These are phyloP conservation scores for Tarenaya hassleriana DNA, from an alignment of 345 rosid species.

Conservation along the genomic window DNA sequence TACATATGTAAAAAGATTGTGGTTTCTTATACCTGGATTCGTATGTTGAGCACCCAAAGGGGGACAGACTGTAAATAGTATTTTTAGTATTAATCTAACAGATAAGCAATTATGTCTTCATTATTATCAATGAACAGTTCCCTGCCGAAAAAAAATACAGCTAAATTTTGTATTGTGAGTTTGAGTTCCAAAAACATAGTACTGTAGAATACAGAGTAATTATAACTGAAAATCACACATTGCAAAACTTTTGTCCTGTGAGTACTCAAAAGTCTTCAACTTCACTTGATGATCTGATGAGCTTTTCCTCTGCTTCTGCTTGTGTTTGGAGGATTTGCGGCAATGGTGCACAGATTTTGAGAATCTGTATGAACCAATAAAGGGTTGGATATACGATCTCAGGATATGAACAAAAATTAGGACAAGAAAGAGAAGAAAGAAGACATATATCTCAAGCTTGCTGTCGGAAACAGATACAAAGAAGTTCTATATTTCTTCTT, in stretches of 20 bases:
- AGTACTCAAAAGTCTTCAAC: background rate
- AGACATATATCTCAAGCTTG: background rate
- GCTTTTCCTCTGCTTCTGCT: slow-evolving; percentile 25
- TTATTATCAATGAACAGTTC: slow-evolving; percentile 27
- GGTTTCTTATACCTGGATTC: no score
- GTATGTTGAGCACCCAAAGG: slow-evolving; percentile 22
- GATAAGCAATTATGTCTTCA: slow-evolving; percentile 25
- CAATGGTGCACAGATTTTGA: slow-evolving; percentile 49
- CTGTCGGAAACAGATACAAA: background rate
- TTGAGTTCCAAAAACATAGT: slow-evolving; percentile 24
- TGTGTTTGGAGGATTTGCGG: slow-evolving; percentile 44
- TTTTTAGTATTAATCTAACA: slow-evolving; percentile 28
- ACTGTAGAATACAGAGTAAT: slow-evolving; percentile 19
- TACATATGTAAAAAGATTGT: no score
- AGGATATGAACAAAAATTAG: background rate
- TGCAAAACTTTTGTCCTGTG: background rate
- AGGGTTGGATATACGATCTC: background rate
- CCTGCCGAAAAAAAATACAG: slow-evolving; percentile 18
- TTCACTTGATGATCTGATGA: slow-evolving; percentile 21
- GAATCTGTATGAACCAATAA: slow-evolving; percentile 32
- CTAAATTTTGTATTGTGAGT: slow-evolving; percentile 29
- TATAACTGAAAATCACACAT: slow-evolving; percentile 13
- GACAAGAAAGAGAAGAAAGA: background rate
- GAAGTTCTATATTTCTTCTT: no score
- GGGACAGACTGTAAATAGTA: slow-evolving; percentile 17